Conservation (phyloP, 257 asterid species). For the Vinca minor region DNA sequence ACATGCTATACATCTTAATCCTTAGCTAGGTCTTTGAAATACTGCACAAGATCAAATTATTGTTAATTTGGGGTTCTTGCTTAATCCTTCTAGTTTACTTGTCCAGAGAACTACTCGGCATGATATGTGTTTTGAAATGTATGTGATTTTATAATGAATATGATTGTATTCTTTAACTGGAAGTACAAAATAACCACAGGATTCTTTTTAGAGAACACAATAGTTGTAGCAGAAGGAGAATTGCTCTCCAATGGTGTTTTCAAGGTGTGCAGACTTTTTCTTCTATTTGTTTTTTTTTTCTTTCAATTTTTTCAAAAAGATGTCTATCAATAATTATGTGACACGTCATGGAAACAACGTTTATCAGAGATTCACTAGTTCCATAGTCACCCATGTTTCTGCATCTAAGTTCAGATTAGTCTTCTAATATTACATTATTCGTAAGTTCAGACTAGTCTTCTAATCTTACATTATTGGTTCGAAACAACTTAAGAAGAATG, state of each 20-base stretch:
- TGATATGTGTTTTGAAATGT: background rate
- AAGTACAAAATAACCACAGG: constrained; percentile 84
- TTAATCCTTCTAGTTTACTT: background rate
- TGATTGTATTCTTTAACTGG: constrained; percentile 39
- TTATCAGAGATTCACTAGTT: background rate
- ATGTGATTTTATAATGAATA: background rate
- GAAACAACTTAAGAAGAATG: background rate
- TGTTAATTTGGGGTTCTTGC: background rate
- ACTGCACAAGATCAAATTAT: background rate
- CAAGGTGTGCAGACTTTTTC: constrained; percentile 38
- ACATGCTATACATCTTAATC: background rate
- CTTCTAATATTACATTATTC: constrained; percentile 1
- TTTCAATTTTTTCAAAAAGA: background rate
- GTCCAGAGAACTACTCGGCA: background rate
- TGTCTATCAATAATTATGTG: background rate
- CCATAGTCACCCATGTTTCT: background rate
- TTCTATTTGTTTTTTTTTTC: background rate
- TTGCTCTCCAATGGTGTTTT: constrained; percentile 79
- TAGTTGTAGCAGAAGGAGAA: constrained; percentile 94
- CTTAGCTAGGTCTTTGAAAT: background rate
- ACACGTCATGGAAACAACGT: background rate
- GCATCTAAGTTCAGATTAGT: background rate
- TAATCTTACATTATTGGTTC: background rate
- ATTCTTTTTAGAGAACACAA: constrained; percentile 75
- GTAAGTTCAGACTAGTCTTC: background rate